Percentiles rank a stretch among this genome's conserved stretches.
Evolutionary conservation across 352 stramenopile species (phyloP).

Genomic region (Aphanomyces cochlioides): DNA sequence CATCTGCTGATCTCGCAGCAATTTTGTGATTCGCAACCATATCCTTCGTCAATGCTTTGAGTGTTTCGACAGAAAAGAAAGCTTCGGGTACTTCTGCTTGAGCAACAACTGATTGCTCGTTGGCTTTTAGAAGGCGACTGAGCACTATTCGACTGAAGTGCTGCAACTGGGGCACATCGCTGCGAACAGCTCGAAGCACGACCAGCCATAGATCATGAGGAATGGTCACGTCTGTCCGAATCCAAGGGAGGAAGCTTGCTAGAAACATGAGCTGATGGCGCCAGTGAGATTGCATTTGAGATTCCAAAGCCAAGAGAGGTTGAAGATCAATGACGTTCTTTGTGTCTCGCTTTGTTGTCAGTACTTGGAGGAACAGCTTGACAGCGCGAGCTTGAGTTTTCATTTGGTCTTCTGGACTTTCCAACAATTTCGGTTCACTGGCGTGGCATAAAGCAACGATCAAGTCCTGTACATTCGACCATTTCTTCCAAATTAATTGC

Average conservation of each 20-base stretch:
- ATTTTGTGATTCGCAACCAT: constrained; percentile 54
- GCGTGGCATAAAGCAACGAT: constrained; percentile 11
- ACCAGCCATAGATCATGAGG: constrained; percentile 49
- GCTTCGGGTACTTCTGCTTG: constrained; percentile 20
- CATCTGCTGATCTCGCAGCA: constrained; percentile 57
- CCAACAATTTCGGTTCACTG: neutral
- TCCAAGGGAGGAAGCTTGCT: constrained; percentile 57
- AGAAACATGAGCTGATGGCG: constrained; percentile 76
- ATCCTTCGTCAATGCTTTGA: constrained; percentile 41
- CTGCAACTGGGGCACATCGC: constrained; percentile 62
- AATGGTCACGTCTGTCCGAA: constrained; percentile 47
- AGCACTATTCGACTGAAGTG: constrained; percentile 54
- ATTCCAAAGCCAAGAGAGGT: constrained; percentile 42
- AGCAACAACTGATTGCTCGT: constrained; percentile 35
- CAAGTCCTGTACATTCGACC: neutral
- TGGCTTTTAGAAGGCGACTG: constrained; percentile 47
- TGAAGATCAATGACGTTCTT: constrained; percentile 32
- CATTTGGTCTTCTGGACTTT: constrained; percentile 21
- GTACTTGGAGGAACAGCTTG: constrained; percentile 18
- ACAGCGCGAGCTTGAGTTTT: constrained; percentile 20
- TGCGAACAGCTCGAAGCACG: constrained; percentile 46
- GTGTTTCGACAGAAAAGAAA: constrained; percentile 46
- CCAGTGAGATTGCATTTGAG: constrained; percentile 51
- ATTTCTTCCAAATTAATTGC: constrained; percentile 16
- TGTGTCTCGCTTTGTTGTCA: neutral